phyloP scores from a whole-genome alignment of 83 land plant species.

The Thuja plicata region DNA sequence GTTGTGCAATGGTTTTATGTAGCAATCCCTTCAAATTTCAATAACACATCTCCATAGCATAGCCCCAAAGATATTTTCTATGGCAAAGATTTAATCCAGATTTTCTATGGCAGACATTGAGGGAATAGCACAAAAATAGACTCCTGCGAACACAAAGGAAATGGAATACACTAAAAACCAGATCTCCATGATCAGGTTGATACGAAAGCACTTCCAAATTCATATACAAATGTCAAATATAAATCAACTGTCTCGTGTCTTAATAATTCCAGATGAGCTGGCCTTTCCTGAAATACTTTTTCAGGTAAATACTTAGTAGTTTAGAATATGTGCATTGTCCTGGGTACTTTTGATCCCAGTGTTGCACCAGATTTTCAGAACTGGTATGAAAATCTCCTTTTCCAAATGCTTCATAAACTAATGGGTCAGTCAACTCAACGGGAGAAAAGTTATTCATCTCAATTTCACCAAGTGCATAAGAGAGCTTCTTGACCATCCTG shows the following conservation, averaged over 20 bases:
- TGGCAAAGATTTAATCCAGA: not conserved
- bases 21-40: not conserved
- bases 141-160: not conserved
- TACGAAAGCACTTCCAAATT: not conserved
- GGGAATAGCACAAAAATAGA: not conserved
- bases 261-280: slow-evolving; percentile 74
- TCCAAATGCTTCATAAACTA: slow-evolving; percentile 87
- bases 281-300: slow-evolving; percentile 39
- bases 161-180: not conserved
- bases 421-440: slow-evolving; percentile 56
- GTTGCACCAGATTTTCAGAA: slow-evolving; percentile 57
- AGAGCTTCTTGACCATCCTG: slow-evolving; percentile 50
- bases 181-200: not conserved
- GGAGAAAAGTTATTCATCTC: slow-evolving; percentile 31
- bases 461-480: slow-evolving; percentile 56
- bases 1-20: not conserved
- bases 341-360: slow-evolving; percentile 31
- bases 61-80: not conserved
- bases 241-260: not conserved
- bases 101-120: not conserved
- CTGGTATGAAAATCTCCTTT: slow-evolving; percentile 76
- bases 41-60: not conserved
- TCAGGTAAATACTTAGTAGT: slow-evolving; percentile 52
- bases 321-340: slow-evolving; percentile 58
- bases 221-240: not conserved